Evolutionary conservation across 2,329 filamentous ascomycete species (phyloP).

Genomic region (Calonectria pteridis): DNA sequence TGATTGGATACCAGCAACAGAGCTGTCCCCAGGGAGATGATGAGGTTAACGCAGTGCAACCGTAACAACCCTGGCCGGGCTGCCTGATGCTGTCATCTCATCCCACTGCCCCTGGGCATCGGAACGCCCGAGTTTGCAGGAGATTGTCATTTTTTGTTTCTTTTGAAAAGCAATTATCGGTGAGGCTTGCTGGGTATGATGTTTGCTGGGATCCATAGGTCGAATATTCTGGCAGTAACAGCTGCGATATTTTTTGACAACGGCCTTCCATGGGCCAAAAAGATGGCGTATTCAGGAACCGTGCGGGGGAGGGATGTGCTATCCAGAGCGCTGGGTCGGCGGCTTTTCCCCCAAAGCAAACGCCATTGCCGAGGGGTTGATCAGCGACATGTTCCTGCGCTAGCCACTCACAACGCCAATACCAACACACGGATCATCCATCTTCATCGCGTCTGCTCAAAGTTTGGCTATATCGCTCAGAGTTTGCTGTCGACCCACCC

Average conservation of each 20-base stretch:
- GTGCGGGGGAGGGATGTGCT: slow-evolving; percentile 12
- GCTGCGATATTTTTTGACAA: neutral
- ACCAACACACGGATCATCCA: slow-evolving; percentile 17
- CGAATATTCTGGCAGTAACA: neutral
- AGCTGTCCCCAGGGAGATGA: slow-evolving; percentile 30
- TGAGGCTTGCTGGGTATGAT: neutral
- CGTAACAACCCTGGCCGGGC: slow-evolving; percentile 9
- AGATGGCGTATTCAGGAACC: slow-evolving; percentile 9
- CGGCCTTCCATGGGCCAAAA: neutral
- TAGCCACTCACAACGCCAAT: slow-evolving; percentile 14
- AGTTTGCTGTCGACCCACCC: neutral
- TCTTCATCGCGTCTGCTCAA: neutral
- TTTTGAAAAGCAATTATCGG: neutral
- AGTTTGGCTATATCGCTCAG: neutral
- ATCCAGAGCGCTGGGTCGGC: slow-evolving; percentile 19
- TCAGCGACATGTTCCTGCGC: slow-evolving; percentile 20
- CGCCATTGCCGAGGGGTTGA: slow-evolving; percentile 26
- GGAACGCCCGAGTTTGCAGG: neutral
- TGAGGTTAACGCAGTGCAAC: slow-evolving; percentile 34
- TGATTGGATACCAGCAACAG: slow-evolving; percentile 37
- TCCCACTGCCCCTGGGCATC: slow-evolving; percentile 9
- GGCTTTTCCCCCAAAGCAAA: slow-evolving; percentile 19
- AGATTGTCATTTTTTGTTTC: neutral
- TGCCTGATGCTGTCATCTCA: slow-evolving; percentile 24
- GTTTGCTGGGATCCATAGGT: neutral